Evolutionary conservation across 1,284 basidiomycete species (phyloP).

Genomic region (Cryptococcus deneoformans): DNA sequence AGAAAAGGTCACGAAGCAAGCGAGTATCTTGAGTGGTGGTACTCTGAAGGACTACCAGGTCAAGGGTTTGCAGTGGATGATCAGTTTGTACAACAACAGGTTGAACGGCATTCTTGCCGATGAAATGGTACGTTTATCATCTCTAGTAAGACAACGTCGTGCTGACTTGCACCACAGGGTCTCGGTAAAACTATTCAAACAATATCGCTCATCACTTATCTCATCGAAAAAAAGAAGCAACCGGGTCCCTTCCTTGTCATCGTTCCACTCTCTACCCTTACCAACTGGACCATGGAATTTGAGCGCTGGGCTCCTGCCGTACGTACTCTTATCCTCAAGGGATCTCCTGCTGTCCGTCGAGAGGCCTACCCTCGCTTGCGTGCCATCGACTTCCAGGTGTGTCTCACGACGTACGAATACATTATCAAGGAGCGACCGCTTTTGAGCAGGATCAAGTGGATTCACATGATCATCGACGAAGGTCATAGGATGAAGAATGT

Average conservation of each 20-base stretch:
- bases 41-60: conserved; percentile 91
- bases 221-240: conserved; percentile 96
- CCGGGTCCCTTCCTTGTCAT: conserved; percentile 96
- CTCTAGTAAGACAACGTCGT: conserved; percentile 53
- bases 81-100: conserved; percentile 85
- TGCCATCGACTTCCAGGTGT: conserved; percentile 80
- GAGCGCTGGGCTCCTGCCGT: conserved; percentile 94
- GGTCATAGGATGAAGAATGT: conserved; percentile 99
- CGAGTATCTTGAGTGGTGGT: conserved; percentile 74
- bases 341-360: conserved; percentile 63
- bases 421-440: conserved; percentile 96
- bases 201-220: conserved; percentile 92
- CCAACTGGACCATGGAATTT: conserved; percentile 98
- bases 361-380: conserved; percentile 43
- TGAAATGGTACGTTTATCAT: conserved; percentile 66
- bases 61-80: conserved; percentile 98
- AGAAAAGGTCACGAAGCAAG: conserved; percentile 84
- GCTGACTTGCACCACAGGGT: conserved; percentile 59
- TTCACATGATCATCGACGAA: conserved; percentile 99
- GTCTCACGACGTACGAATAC: conserved; percentile 98
- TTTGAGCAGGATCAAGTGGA: conserved; percentile 91
- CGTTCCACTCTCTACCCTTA: conserved; percentile 94
- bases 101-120: conserved; percentile 91
- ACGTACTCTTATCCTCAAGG: conserved; percentile 86
- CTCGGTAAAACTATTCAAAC: conserved; percentile 96